These are phyloP conservation scores for Aphanomyces stellatus DNA, from an alignment of 352 stramenopile species.

Conservation along the genomic window DNA sequence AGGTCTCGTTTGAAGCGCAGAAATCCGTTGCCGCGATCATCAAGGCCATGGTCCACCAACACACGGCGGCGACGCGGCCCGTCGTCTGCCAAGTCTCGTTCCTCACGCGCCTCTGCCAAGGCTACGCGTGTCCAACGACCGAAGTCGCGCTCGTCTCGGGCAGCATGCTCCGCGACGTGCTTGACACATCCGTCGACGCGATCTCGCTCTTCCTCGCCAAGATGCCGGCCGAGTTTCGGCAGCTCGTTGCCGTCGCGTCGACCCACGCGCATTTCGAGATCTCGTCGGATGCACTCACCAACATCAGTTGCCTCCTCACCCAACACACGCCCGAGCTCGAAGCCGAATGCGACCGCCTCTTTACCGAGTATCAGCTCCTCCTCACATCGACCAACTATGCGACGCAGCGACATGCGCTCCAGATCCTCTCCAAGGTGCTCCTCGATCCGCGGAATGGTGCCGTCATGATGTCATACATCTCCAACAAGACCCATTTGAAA, in stretches of 20 bases:
- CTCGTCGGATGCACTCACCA: slow-evolving; percentile 70
- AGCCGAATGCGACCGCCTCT: slow-evolving; percentile 55
- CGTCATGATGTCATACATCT: slow-evolving; percentile 72
- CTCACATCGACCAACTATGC: slow-evolving; percentile 61
- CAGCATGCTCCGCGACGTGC: slow-evolving; percentile 72
- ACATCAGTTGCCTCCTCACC: slow-evolving; percentile 61
- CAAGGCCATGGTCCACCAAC: slow-evolving; percentile 63
- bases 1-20: slow-evolving; percentile 73
- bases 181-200: slow-evolving; percentile 46
- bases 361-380: slow-evolving; percentile 50
- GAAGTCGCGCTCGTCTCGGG: slow-evolving; percentile 65
- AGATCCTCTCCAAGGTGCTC: slow-evolving; percentile 63
- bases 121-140: slow-evolving; percentile 48
- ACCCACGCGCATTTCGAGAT: slow-evolving; percentile 80
- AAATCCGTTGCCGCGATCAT: slow-evolving; percentile 77
- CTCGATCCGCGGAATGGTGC: slow-evolving; percentile 65
- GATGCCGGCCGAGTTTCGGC: slow-evolving; percentile 50
- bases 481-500: slow-evolving; percentile 60
- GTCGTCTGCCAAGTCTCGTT: slow-evolving; percentile 51
- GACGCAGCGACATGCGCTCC: slow-evolving; percentile 58
- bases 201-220: slow-evolving; percentile 52
- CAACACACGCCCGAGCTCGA: slow-evolving; percentile 47
- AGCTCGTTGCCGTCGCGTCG: slow-evolving; percentile 59
- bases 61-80: slow-evolving; percentile 51
- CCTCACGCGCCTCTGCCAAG: slow-evolving; percentile 62